These are phyloP conservation scores for Alternaria metachromatica DNA, from an alignment of 2,329 filamentous ascomycete genomes.

Conservation along the genomic window DNA sequence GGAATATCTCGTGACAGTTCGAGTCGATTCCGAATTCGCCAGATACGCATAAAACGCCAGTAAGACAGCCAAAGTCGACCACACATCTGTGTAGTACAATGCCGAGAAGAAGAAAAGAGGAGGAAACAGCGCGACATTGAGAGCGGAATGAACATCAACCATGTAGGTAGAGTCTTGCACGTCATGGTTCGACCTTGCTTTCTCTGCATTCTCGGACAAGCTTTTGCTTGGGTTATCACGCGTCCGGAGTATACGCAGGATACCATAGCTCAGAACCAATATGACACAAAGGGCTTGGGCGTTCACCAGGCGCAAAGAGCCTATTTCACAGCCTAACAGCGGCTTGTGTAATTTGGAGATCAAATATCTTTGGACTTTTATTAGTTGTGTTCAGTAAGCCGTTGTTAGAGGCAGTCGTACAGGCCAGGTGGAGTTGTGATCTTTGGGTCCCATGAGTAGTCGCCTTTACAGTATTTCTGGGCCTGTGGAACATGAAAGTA, in stretches of 20 bases:
- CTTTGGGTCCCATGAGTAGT: constrained; percentile 86
- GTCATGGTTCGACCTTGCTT: not conserved
- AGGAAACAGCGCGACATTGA: constrained; percentile 87
- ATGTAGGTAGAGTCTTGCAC: constrained; percentile 38
- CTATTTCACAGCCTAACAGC: constrained; percentile 51
- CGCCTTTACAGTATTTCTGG: constrained; percentile 80
- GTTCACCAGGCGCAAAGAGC: constrained; percentile 49
- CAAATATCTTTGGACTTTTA: constrained; percentile 46
- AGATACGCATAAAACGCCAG: constrained; percentile 66
- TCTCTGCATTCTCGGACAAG: not conserved
- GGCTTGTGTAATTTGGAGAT: constrained; percentile 48
- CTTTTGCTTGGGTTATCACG: constrained; percentile 1
- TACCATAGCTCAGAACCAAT: constrained; percentile 36
- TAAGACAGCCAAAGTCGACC: constrained; percentile 79
- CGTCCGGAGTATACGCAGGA: constrained; percentile 24
- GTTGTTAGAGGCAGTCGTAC: constrained; percentile 39
- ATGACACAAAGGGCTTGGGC: constrained; percentile 46
- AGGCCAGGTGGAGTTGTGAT: constrained; percentile 95
- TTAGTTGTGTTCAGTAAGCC: constrained; percentile 32
- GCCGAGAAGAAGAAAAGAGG: constrained; percentile 95
- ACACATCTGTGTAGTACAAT: constrained; percentile 92
- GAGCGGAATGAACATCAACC: constrained; percentile 64
- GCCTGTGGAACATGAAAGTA: constrained; percentile 91
- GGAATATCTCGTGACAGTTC: constrained; percentile 17
- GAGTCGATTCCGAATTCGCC: constrained; percentile 26